Conservation (phyloP, 768 basidiomycete species). For the Termitomyces sp. region DNA sequence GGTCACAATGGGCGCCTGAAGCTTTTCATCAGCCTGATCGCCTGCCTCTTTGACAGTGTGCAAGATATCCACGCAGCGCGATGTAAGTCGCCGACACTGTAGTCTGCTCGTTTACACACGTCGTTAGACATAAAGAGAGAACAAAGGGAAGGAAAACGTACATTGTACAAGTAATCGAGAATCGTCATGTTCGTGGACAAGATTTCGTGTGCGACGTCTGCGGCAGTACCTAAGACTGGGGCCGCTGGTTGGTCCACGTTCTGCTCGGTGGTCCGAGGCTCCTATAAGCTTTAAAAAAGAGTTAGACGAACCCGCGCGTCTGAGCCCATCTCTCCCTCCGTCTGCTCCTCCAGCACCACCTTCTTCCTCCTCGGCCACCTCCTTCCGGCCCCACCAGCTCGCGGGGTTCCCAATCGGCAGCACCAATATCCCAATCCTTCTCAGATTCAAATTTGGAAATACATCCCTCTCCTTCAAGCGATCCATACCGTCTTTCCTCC, state of each 20-base stretch:
- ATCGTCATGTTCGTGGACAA: slow-evolving; percentile 39
- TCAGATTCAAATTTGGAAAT: no score
- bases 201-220: slow-evolving; percentile 41
- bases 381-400: not conserved
- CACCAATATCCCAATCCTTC: not conserved
- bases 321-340: slow-evolving; percentile 22
- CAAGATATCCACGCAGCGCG: slow-evolving; percentile 68
- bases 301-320: slow-evolving; percentile 35
- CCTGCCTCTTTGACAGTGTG: slow-evolving; percentile 61
- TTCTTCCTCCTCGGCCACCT: not conserved
- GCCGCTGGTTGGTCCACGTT: slow-evolving; percentile 33
- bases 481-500: not conserved
- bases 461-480: not conserved
- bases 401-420: not conserved
- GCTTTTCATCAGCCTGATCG: slow-evolving; percentile 41
- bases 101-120: slow-evolving; percentile 61
- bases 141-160: slow-evolving; percentile 27
- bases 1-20: slow-evolving; percentile 47
- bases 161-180: slow-evolving; percentile 51
- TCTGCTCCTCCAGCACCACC: not conserved
- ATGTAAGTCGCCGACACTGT: slow-evolving; percentile 65
- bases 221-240: slow-evolving; percentile 38
- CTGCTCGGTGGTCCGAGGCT: no score
- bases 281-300: no score
- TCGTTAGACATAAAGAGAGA: no score